A percentile compares a stretch with the other conserved stretches of the same genome.
phyloP scores from a whole-genome alignment of 345 rosid species.

The Carallia pectinifolia region DNA sequence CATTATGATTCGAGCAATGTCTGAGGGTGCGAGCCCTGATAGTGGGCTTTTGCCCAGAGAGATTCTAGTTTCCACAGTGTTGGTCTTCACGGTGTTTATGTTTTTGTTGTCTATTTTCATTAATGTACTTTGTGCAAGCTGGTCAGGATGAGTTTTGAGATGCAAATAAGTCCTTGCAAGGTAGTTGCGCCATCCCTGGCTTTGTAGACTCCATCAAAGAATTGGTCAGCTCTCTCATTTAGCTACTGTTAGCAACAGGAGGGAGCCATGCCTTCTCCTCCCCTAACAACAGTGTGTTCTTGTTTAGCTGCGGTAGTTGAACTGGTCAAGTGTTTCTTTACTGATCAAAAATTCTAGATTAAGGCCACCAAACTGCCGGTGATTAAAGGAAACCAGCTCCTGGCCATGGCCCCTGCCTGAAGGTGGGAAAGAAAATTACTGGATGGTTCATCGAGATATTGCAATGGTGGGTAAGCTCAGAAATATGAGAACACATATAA shows the following conservation, averaged over 20 bases:
- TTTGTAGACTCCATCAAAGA: slow-evolving; percentile 17
- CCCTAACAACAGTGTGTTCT: too few species aligned
- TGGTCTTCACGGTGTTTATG: background rate
- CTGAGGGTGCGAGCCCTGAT: background rate
- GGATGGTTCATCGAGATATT: too few species aligned
- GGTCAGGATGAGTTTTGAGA: slow-evolving; percentile 18
- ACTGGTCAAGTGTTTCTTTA: too few species aligned
- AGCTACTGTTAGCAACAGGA: background rate
- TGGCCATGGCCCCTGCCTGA: too few species aligned
- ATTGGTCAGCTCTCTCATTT: slow-evolving; percentile 1
- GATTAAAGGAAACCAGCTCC: too few species aligned
- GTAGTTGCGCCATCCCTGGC: slow-evolving; percentile 12
- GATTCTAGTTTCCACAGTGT: background rate
- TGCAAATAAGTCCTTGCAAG: slow-evolving; percentile 16
- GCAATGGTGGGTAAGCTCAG: too few species aligned
- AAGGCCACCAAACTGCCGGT: too few species aligned
- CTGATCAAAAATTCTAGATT: too few species aligned
- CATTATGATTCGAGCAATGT: background rate
- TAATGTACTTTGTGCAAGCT: slow-evolving; percentile 12
- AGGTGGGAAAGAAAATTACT: too few species aligned
- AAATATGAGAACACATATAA: too few species aligned
- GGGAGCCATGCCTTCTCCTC: background rate
- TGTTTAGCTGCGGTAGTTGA: too few species aligned
- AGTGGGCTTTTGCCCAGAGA: background rate
- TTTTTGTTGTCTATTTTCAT: background rate